Conservation (phyloP, 2,329 filamentous ascomycete genomes). For the Juglanconis sp. region DNA sequence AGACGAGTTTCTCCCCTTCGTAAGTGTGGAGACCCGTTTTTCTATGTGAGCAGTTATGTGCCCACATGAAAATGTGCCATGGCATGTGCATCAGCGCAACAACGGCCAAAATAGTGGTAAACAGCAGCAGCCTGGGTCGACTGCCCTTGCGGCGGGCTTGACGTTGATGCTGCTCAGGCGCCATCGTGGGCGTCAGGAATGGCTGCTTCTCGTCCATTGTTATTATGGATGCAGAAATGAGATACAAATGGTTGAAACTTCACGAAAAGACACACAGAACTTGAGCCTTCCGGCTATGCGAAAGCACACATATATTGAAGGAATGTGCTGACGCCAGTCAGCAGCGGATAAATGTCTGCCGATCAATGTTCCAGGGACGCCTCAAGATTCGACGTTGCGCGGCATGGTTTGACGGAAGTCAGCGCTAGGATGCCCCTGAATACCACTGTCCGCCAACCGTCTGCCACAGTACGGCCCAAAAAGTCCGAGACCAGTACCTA, state of each 20-base stretch:
- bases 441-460: too few species aligned
- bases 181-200: neutral
- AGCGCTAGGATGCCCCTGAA: too few species aligned
- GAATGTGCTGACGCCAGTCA: too few species aligned
- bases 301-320: too few species aligned
- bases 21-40: constrained; percentile 20
- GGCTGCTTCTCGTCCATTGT: constrained; percentile 16
- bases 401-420: too few species aligned
- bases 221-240: neutral
- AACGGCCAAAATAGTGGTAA: constrained; percentile 1
- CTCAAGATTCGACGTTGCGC: too few species aligned
- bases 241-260: neutral
- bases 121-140: neutral
- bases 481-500: too few species aligned
- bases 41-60: neutral
- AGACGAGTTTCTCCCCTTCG: constrained; percentile 34
- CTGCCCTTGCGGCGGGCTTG: neutral
- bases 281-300: too few species aligned
- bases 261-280: too few species aligned
- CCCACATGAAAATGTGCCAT: neutral
- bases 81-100: neutral
- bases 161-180: neutral
- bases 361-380: too few species aligned
- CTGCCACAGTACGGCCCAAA: too few species aligned
- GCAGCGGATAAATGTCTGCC: too few species aligned